These are phyloP conservation scores for Penicillium roqueforti DNA, from an alignment of 495 filamentous ascomycete species.

Conservation along the genomic window DNA sequence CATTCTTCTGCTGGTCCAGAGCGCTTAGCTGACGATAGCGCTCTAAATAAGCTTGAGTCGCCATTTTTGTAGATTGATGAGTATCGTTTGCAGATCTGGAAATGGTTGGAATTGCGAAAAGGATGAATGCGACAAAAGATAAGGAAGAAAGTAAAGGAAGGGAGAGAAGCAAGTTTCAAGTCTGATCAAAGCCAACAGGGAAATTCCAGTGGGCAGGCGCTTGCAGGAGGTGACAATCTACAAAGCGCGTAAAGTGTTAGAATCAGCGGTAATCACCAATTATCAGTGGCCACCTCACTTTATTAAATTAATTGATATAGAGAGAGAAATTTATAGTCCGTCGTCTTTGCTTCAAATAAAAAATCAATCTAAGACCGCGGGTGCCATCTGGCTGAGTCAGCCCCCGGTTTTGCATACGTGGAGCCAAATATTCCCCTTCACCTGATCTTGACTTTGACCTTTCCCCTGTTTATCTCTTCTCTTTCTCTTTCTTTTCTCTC, in stretches of 20 bases:
- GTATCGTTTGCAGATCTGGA: not conserved
- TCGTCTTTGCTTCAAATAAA: conserved; percentile 5
- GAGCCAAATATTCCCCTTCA: conserved; percentile 14
- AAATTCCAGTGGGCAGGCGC: conserved; percentile 7
- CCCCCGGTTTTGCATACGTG: conserved; percentile 18
- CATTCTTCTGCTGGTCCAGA: conserved; percentile 50
- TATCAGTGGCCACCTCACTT: conserved; percentile 1
- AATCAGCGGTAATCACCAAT: not conserved
- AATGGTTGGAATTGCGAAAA: conserved; percentile 4
- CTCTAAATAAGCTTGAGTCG: conserved; percentile 36
- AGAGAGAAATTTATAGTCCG: not conserved
- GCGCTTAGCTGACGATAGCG: conserved; percentile 46
- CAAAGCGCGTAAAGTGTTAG: conserved; percentile 1
- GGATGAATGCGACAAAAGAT: conserved; percentile 12
- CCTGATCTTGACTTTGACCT: conserved; percentile 5
- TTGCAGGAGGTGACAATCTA: conserved; percentile 8
- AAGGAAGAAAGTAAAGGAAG: conserved; percentile 11
- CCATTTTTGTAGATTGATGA: conserved; percentile 21
- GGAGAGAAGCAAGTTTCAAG: conserved; percentile 10
- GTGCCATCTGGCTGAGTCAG: conserved; percentile 6
- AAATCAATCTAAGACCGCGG: conserved; percentile 11
- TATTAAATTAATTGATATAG: conserved; percentile 9
- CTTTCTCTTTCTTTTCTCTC: conserved; percentile 20
- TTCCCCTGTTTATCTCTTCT: conserved; percentile 6
- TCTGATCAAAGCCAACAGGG: conserved; percentile 2